A percentile compares a stretch with the other conserved stretches of the same genome.
These are phyloP conservation scores for Fusarium udum DNA, from an alignment of 2,329 filamentous ascomycete species.

Conservation along the genomic window DNA sequence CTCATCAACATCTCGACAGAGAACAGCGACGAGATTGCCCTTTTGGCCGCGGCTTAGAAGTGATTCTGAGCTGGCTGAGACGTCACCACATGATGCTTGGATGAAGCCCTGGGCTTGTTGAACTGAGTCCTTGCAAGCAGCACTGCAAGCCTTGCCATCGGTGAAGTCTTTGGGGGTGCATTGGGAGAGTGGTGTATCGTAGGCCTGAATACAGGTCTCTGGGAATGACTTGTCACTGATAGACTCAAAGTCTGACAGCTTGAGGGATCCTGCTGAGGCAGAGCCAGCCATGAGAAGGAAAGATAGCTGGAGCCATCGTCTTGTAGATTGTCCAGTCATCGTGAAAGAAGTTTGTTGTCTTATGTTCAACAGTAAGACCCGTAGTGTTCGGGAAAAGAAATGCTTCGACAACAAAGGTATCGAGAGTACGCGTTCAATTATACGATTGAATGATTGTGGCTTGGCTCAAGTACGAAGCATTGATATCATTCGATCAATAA, in stretches of 20 bases:
- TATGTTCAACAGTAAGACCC: not conserved
- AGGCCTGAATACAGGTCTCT: conserved; percentile 52
- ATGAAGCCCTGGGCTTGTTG: conserved; percentile 43
- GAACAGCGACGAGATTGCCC: conserved; percentile 49
- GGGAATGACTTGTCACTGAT: conserved; percentile 51
- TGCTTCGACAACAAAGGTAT: not conserved
- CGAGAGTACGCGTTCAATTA: conserved; percentile 14
- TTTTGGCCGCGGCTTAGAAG: conserved; percentile 50
- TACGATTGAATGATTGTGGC: conserved; percentile 14
- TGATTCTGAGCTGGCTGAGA: conserved; percentile 42
- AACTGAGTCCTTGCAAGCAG: conserved; percentile 47
- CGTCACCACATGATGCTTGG: conserved; percentile 40
- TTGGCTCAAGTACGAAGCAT: conserved; percentile 17
- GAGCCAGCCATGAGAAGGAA: conserved; percentile 37
- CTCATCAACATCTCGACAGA: conserved; percentile 45
- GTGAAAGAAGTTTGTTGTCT: not conserved
- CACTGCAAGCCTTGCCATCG: conserved; percentile 50
- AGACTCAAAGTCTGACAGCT: conserved; percentile 53
- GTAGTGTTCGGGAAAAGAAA: not conserved
- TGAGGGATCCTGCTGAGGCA: conserved; percentile 40
- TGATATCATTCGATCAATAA: conserved; percentile 34
- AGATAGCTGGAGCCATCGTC: conserved; percentile 40
- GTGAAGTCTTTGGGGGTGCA: conserved; percentile 52
- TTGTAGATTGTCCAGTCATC: conserved; percentile 29
- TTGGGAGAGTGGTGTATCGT: conserved; percentile 52